A percentile compares a stretch with the other conserved stretches of the same genome.
phyloP scores from a whole-genome alignment of 208 protist genomes.

The Acanthamoeba sp. region DNA sequence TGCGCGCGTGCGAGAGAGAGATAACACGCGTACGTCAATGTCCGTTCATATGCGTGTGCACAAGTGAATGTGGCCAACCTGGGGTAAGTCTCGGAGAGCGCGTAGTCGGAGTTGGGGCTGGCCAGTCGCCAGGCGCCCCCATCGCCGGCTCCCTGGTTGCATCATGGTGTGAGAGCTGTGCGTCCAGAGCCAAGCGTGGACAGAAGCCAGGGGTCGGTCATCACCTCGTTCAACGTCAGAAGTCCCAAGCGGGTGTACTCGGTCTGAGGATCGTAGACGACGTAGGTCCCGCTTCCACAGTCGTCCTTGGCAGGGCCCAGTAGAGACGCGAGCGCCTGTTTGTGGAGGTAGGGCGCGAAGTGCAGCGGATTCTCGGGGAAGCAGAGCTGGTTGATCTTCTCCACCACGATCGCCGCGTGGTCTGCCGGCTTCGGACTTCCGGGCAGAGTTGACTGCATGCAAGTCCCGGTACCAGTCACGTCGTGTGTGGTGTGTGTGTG shows the following conservation, averaged over 20 bases:
- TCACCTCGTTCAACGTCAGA: neutral
- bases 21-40: neutral
- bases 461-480: no score
- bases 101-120: neutral
- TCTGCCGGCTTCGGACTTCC: constrained; percentile 38
- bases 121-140: constrained; percentile 27
- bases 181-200: no score
- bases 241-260: constrained; percentile 47
- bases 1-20: neutral
- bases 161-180: no score
- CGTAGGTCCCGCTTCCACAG: neutral
- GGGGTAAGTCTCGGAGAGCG: constrained; percentile 72
- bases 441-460: constrained; percentile 20
- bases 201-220: no score
- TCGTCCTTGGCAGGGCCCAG: neutral
- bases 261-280: constrained; percentile 25
- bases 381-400: constrained; percentile 74
- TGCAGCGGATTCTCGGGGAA: constrained; percentile 48
- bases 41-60: neutral
- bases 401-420: constrained; percentile 56
- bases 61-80: neutral
- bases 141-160: neutral
- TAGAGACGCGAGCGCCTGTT: neutral
- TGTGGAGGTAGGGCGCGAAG: constrained; percentile 40
- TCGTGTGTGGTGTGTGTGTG: neutral